These are phyloP conservation scores for Peronosclerospora sorghi DNA, from an alignment of 352 stramenopile genomes.

Conservation along the genomic window DNA sequence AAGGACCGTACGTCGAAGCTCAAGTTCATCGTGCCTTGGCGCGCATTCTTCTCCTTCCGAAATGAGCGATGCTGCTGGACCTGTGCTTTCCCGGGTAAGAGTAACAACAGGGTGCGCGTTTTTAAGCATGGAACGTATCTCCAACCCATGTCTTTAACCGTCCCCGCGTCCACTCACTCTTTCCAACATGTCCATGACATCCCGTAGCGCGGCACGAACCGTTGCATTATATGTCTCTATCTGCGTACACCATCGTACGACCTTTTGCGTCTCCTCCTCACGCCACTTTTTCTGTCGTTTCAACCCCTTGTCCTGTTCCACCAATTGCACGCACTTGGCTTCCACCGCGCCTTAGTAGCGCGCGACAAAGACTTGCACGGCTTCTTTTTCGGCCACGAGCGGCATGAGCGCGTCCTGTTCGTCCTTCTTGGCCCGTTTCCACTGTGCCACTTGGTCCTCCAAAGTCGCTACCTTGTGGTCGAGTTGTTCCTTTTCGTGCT, in stretches of 20 bases:
- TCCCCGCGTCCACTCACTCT: neutral
- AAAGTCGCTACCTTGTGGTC: slow-evolving; percentile 12
- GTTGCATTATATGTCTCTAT: slow-evolving; percentile 20
- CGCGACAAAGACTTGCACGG: slow-evolving; percentile 34
- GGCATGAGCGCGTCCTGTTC: slow-evolving; percentile 4
- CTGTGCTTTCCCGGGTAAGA: no score
- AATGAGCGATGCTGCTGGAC: no score
- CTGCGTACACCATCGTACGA: slow-evolving; percentile 25
- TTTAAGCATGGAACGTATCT: no score
- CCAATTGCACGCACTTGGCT: slow-evolving; percentile 31
- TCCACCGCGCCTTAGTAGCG: slow-evolving; percentile 36
- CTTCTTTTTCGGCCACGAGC: slow-evolving; percentile 32
- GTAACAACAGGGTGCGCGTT: no score
- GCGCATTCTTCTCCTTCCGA: slow-evolving; percentile 30
- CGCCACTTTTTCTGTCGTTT: slow-evolving; percentile 13
- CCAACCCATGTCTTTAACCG: no score
- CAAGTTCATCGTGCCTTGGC: slow-evolving; percentile 52
- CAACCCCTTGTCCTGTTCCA: slow-evolving; percentile 20
- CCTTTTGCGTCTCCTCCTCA: no score
- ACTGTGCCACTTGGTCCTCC: slow-evolving; percentile 15
- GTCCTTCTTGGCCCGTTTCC: slow-evolving; percentile 4
- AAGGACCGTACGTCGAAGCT: slow-evolving; percentile 31
- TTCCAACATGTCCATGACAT: no score
- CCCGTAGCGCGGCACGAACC: neutral
- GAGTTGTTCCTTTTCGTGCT: slow-evolving; percentile 5